Percentiles rank a stretch among this genome's conserved stretches.
phyloP scores from a whole-genome alignment of 495 filamentous ascomycete species.

The Pseudevernia furfuracea region DNA sequence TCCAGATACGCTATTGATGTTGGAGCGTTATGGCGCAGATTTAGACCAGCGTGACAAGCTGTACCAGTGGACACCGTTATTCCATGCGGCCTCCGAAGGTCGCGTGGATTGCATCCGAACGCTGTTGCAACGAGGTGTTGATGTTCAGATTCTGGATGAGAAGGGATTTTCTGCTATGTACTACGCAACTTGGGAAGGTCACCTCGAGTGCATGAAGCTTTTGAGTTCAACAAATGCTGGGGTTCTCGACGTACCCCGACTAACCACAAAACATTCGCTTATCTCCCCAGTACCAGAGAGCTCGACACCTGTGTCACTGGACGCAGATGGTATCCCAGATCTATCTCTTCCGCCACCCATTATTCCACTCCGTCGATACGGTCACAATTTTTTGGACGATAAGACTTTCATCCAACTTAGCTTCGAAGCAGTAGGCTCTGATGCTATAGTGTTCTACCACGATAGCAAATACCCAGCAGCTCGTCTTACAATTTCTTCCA shows the following conservation, averaged over 20 bases:
- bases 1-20: conserved; percentile 64
- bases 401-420: conserved; percentile 89
- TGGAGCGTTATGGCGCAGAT: conserved; percentile 83
- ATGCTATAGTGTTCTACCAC: conserved; percentile 84
- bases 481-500: conserved; percentile 90
- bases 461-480: conserved; percentile 92
- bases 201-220: conserved; percentile 86
- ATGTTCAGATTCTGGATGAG: conserved; percentile 73
- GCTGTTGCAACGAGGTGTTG: conserved; percentile 66
- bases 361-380: conserved; percentile 87
- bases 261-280: conserved; percentile 14
- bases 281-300: conserved; percentile 37
- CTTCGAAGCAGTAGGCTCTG: conserved; percentile 63
- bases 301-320: conserved; percentile 60
- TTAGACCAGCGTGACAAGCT: conserved; percentile 88
- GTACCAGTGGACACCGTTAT: conserved; percentile 93
- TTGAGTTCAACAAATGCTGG: conserved; percentile 50
- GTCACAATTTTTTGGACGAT: conserved; percentile 95
- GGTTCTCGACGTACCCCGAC: conserved; percentile 22
- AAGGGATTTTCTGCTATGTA: conserved; percentile 93
- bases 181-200: conserved; percentile 97
- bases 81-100: conserved; percentile 94
- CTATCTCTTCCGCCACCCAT: conserved; percentile 93
- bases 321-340: conserved; percentile 79
- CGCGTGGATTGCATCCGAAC: conserved; percentile 78